Evolutionary conservation across 371 early-diverging fungal species (phyloP).

Genomic region (Mucor piriformis): DNA sequence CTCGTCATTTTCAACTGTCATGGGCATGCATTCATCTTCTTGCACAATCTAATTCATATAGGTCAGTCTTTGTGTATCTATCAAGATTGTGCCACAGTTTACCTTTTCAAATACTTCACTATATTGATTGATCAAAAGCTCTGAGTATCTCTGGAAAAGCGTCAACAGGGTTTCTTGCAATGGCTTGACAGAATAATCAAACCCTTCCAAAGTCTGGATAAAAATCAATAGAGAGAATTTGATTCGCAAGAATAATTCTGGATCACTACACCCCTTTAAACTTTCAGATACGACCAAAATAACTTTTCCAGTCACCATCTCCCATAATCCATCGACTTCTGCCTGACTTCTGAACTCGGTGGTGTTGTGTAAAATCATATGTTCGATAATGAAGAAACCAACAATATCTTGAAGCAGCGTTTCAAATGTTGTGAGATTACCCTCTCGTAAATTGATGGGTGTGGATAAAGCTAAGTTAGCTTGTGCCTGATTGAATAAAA

Average conservation of each 20-base stretch:
- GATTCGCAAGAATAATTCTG: constrained; percentile 77
- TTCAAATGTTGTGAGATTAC: constrained; percentile 72
- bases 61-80: neutral
- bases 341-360: constrained; percentile 88
- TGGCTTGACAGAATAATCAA: constrained; percentile 55
- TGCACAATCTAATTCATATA: constrained; percentile 64
- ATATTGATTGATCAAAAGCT: constrained; percentile 74
- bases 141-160: constrained; percentile 81
- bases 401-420: constrained; percentile 84
- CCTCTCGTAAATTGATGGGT: constrained; percentile 64
- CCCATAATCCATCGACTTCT: constrained; percentile 90
- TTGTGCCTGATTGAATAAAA: constrained; percentile 57
- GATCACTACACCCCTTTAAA: constrained; percentile 76
- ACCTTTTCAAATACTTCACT: constrained; percentile 75
- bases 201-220: constrained; percentile 85
- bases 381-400: constrained; percentile 96
- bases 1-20: constrained; percentile 70
- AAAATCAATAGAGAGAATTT: constrained; percentile 79
- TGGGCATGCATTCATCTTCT: constrained; percentile 85
- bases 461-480: constrained; percentile 71
- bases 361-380: constrained; percentile 86
- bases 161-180: constrained; percentile 64
- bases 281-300: constrained; percentile 78
- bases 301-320: constrained; percentile 79
- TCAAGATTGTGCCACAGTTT: neutral